These are phyloP conservation scores for Conticribra guillardii DNA, from an alignment of 108 stramenopile genomes.

Conservation along the genomic window DNA sequence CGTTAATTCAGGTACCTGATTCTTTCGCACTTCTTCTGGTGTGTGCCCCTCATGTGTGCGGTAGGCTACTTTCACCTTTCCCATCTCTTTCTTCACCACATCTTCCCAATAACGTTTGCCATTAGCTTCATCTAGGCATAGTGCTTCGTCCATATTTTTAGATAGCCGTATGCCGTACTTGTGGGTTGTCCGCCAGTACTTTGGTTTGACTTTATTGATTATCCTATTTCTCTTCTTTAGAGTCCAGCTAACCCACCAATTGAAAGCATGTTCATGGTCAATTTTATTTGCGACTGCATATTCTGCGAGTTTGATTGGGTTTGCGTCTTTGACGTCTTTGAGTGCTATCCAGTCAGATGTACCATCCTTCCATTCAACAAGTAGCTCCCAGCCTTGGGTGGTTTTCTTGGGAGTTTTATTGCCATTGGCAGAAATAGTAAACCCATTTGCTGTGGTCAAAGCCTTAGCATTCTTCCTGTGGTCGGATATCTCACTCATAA, in stretches of 20 bases:
- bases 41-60: slow-evolving; percentile 1
- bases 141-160: no score
- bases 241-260: background rate
- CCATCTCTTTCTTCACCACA: slow-evolving; percentile 28
- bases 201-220: background rate
- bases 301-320: background rate
- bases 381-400: background rate
- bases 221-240: background rate
- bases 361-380: background rate
- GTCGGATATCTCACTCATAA: slow-evolving; percentile 8
- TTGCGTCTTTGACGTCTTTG: background rate
- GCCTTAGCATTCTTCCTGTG: slow-evolving; percentile 4
- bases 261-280: background rate
- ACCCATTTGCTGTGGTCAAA: background rate
- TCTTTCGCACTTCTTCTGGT: background rate
- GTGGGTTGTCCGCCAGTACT: background rate
- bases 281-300: background rate
- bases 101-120: slow-evolving; percentile 8
- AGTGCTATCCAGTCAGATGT: background rate
- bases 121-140: no score
- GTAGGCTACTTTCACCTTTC: slow-evolving; percentile 4
- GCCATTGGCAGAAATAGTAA: background rate
- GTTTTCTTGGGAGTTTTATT: background rate
- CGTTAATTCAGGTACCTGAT: background rate
- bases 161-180: background rate